Evolutionary conservation across 169 alveolate genomes (phyloP), one percentile per base, ranked within the genome.

Genomic region (Plasmodium inui): DNA sequence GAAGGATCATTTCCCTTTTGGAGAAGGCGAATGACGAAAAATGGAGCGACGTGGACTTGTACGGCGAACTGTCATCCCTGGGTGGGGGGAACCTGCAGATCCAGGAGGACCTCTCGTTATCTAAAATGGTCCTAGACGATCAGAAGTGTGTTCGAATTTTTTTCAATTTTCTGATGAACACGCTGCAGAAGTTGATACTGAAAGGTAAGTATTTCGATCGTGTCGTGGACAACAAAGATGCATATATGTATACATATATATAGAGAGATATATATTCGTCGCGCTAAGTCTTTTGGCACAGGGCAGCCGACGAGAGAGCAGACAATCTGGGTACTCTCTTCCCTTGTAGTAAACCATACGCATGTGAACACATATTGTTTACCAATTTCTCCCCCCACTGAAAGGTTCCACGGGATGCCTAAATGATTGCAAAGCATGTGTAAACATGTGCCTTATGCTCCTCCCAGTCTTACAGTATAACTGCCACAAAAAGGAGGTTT

Each of bases 391-490:
- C 39, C 74, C 55, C 41, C 5, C 41, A 53, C 70, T 7, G 7
- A n/a, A 67, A 88, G 94, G 55, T 9, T 10, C 88, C 10, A 12
- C 28, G 44, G 90, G 50, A 34, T 26, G 28, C 70, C 9, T 89
- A 37, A 53, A 61, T 26, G 94, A 89, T 22, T 89, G 94, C 57
- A 89, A 89, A 28, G 53, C 82, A 39, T 89, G 94, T 44, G 83
- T 89, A 76, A 79, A 89, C 46, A 78, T 89, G 39, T 89, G 72
- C n/a, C 82, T 79, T 6, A 6, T 30, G 34, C 14, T 89, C 46
- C 57, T 89, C 71, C 94, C 94, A 30, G 81, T 78, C 14, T 10
- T 89, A 30, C 94, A 89, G 34, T 89, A 79, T 19, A 89, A 89
- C 82, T 79, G 82, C 41, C 81, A 89, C 32, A 89, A 78, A 46